Base-by-base conservation (phyloP, 768 basidiomycete genomes). In the Agrocybe praecox region DNA sequence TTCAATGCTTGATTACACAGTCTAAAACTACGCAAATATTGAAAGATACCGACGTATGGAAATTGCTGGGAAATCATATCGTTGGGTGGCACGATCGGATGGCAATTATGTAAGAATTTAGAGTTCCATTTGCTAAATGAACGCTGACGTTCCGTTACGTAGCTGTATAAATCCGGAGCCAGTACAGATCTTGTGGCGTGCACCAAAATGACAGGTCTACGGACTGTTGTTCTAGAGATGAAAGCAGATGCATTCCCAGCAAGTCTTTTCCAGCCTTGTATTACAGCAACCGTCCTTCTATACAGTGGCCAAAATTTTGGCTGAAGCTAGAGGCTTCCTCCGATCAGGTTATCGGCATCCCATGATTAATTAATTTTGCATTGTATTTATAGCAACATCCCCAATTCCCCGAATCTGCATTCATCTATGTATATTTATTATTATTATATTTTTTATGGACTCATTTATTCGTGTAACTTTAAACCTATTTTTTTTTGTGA, bases 281-380 rank as follows among this genome's bases (percentile, higher is more conserved):
- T 40, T 14, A n/a, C 36, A 40, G 36, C 36, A 14, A 40, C 36
- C 5, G 36, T 40, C 14, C 36, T 40, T n/a, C n/a, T 40, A n/a
- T 40, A 6, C 36, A 40, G 36, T 14, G 36, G 36, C 36, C 36
- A 40, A 4, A 6, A n/a, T 14, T 15, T 40, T 12, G 36, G 43
- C 64, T 6, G 57, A 63, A 47, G 59, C 57, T 1, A 44, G 36
- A 9, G 56, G 58, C 18, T 29, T 60, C 18, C 24, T 63, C 14
- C 24, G n/a, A n/a, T n/a, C 60, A 9, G 26, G 4, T 29, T 29
- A 9, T 4, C 26, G 26, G 4, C 26, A 9, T 9, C 26, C 4
- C 26, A 29, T 4, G 26, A 29, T 29, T 29, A 9, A 29, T 29
- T 63, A 51, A 19, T 56, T 17, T 42, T 19, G 10, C 14, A 46